Evolutionary conservation across 2,329 filamentous ascomycete species (phyloP).

Genomic region (Scedosporium boydii): DNA sequence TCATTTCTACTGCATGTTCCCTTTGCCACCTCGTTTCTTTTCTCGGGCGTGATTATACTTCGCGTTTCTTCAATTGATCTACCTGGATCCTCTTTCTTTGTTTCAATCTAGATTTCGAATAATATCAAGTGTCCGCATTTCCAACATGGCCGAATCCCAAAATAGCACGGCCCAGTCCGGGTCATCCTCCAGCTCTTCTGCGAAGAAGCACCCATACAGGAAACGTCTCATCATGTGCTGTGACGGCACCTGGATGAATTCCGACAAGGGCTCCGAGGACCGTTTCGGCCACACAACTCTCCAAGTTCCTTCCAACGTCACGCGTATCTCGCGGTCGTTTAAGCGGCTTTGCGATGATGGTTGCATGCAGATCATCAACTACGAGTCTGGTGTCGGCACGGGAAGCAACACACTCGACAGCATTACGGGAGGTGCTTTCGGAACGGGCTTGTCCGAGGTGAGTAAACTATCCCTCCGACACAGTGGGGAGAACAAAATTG

Average conservation of each 20-base stretch:
- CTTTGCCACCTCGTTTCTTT: neutral
- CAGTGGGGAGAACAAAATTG: neutral
- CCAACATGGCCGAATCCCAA: neutral
- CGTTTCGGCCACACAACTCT: slow-evolving; percentile 28
- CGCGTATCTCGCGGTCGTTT: slow-evolving; percentile 48
- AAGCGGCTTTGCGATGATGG: slow-evolving; percentile 40
- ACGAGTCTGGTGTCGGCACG: slow-evolving; percentile 52
- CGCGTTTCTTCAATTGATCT: neutral
- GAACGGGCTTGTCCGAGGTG: slow-evolving; percentile 43
- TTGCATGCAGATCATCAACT: slow-evolving; percentile 48
- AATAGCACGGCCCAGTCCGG: neutral
- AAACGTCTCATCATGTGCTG: slow-evolving; percentile 42
- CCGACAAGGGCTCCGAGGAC: slow-evolving; percentile 37
- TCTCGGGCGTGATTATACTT: too few relatives aligned
- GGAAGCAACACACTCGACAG: slow-evolving; percentile 38
- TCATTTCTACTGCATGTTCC: neutral
- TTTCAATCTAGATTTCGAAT: neutral
- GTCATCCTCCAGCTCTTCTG: neutral
- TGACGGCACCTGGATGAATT: slow-evolving; percentile 46
- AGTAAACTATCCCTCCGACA: slow-evolving; percentile 5
- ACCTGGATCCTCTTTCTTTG: neutral
- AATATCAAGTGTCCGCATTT: neutral
- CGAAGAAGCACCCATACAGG: slow-evolving; percentile 15
- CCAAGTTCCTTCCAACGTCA: slow-evolving; percentile 50
- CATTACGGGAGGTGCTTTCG: slow-evolving; percentile 45